Conservation (phyloP, 768 basidiomycete species). For the Suillus brevipes region DNA sequence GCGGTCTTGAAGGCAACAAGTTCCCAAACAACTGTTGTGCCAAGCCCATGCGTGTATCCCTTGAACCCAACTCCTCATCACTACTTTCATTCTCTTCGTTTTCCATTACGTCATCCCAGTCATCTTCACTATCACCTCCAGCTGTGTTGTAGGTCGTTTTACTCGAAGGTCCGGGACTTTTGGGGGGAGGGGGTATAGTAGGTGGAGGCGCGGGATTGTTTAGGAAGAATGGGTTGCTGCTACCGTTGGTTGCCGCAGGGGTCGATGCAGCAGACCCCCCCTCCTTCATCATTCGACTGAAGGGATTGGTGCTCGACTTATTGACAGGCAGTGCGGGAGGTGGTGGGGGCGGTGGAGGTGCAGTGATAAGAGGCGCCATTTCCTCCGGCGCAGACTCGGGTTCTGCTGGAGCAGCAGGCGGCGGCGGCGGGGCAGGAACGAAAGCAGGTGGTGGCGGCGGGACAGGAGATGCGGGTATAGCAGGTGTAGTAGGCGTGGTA, state of each 20-base stretch:
- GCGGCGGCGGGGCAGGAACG: conserved; percentile 34
- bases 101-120: conserved; percentile 86
- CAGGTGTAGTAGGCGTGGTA: conserved; percentile 22
- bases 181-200: conserved; percentile 36
- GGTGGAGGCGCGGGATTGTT: conserved; percentile 42
- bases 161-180: conserved; percentile 53
- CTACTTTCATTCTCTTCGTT: conserved; percentile 68
- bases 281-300: conserved; percentile 64
- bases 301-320: conserved; percentile 76
- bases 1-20: conserved; percentile 59
- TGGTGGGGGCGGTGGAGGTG: conserved; percentile 35
- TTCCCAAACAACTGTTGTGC: conserved; percentile 79
- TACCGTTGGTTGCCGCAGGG: conserved; percentile 38
- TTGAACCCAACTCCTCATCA: conserved; percentile 75
- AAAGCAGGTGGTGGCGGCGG: conserved; percentile 38
- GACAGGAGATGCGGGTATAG: conserved; percentile 34
- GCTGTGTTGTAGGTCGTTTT: conserved; percentile 65
- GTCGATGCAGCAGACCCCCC: conserved; percentile 38
- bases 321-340: conserved; percentile 29
- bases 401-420: conserved; percentile 20
- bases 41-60: conserved; percentile 66
- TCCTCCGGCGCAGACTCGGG: conserved; percentile 16
- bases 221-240: conserved; percentile 78
- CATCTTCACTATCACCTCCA: conserved; percentile 61
- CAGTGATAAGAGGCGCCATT: conserved; percentile 33